These are phyloP conservation scores for Sporothrix euskadiensis DNA, from an alignment of 2,329 filamentous ascomycete genomes.

Conservation along the genomic window DNA sequence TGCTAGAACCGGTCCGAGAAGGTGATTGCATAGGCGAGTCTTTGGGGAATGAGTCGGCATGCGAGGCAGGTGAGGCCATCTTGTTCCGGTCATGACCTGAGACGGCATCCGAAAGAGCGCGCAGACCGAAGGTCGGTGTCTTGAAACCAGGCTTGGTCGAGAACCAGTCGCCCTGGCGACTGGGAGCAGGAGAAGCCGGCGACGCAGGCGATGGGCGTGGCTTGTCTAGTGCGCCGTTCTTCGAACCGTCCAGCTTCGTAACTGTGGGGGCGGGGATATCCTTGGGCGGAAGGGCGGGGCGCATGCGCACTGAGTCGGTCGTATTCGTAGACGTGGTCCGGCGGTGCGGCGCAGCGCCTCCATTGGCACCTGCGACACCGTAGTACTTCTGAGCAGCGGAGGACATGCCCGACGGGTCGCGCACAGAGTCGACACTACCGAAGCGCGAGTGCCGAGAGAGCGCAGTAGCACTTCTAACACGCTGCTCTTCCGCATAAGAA, in stretches of 20 bases:
- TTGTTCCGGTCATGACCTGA: slow-evolving; percentile 56
- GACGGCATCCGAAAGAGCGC: slow-evolving; percentile 80
- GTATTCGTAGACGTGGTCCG: slow-evolving; percentile 63
- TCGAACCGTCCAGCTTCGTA: slow-evolving; percentile 57
- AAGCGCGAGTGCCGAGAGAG: slow-evolving; percentile 74
- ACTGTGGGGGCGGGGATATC: slow-evolving; percentile 58
- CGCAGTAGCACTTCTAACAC: slow-evolving; percentile 64
- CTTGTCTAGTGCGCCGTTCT: slow-evolving; percentile 36
- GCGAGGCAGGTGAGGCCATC: slow-evolving; percentile 50
- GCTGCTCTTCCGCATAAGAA: slow-evolving; percentile 69
- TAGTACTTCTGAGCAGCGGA: slow-evolving; percentile 72
- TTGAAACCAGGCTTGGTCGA: slow-evolving; percentile 52
- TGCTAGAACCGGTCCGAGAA: slow-evolving; percentile 74
- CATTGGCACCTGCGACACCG: slow-evolving; percentile 43
- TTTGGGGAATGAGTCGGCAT: slow-evolving; percentile 52
- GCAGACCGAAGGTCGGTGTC: slow-evolving; percentile 65
- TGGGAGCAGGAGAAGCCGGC: slow-evolving; percentile 42
- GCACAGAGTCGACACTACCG: slow-evolving; percentile 74
- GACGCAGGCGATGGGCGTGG: slow-evolving; percentile 46
- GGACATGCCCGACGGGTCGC: slow-evolving; percentile 58
- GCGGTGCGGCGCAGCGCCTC: slow-evolving; percentile 50
- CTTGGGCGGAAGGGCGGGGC: slow-evolving; percentile 54
- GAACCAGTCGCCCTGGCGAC: slow-evolving; percentile 57
- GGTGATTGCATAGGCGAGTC: slow-evolving; percentile 63
- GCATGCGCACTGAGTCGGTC: slow-evolving; percentile 50